Evolutionary conservation across 139 green algal species (phyloP).

Genomic region (Chlorella sorokiniana): DNA sequence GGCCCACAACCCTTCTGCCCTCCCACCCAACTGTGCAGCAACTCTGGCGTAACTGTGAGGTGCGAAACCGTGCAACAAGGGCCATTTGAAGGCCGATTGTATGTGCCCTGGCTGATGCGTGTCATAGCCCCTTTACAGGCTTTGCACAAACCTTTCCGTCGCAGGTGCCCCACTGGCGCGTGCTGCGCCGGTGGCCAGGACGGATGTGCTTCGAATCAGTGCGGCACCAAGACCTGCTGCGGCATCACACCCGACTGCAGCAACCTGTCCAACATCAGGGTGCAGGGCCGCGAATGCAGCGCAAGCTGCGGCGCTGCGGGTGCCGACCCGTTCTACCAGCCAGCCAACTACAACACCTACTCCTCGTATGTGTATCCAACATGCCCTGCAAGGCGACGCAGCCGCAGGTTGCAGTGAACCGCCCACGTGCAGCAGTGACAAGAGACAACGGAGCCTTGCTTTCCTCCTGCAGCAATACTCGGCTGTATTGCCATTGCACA

Average conservation of each 20-base stretch:
- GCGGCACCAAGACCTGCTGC: not conserved
- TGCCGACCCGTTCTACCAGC: not conserved
- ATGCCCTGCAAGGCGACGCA: not conserved
- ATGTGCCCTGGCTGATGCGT: too few species aligned
- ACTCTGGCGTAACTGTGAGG: too few species aligned
- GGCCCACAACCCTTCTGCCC: too few species aligned
- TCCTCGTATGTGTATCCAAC: constrained; percentile 1
- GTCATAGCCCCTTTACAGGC: too few species aligned
- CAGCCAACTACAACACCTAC: not conserved
- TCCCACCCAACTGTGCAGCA: too few species aligned
- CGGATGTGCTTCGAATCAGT: not conserved
- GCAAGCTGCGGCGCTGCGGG: not conserved
- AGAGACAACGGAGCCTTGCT: too few species aligned
- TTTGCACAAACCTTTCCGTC: not conserved
- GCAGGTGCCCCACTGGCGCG: not conserved
- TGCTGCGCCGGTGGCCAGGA: not conserved
- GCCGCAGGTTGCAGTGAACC: too few species aligned
- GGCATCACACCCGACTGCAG: not conserved
- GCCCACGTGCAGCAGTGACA: too few species aligned
- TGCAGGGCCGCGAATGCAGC: not conserved
- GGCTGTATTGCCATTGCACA: too few species aligned
- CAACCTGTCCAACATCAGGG: not conserved
- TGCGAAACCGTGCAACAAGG: too few species aligned
- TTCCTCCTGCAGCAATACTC: too few species aligned
- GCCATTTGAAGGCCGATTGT: too few species aligned